phyloP scores from a whole-genome alignment of 805 yeast species.

The Kregervanrija pseudodelftensis region DNA sequence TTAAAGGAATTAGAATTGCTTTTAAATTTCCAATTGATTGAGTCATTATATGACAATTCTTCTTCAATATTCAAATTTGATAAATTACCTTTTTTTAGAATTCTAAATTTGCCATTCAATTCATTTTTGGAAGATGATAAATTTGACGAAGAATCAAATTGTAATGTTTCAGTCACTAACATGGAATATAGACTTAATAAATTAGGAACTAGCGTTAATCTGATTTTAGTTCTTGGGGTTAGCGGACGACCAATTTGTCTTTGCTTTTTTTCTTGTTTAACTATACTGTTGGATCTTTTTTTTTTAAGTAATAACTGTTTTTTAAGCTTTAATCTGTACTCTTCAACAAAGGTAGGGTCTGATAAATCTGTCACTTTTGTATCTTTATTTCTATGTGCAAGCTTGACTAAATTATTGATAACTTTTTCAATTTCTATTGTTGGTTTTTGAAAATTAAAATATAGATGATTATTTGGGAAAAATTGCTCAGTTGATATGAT shows the following conservation, averaged over 20 bases:
- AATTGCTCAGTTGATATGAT: too few relatives aligned
- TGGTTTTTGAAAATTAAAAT: slow-evolving; percentile 2
- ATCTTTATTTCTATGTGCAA: slow-evolving; percentile 9
- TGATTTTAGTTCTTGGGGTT: slow-evolving; percentile 44
- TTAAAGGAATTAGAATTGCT: background rate
- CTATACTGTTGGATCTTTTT: background rate
- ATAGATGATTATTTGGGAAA: background rate
- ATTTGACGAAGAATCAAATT: background rate
- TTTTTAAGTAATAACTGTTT: slow-evolving; percentile 3
- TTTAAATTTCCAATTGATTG: slow-evolving; percentile 10
- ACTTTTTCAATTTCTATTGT: background rate
- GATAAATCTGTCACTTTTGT: slow-evolving; percentile 3
- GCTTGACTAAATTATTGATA: slow-evolving; percentile 1
- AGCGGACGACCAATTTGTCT: slow-evolving; percentile 34
- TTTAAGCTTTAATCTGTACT: slow-evolving; percentile 1
- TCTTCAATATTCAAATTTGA: slow-evolving; percentile 1
- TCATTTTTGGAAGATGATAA: background rate
- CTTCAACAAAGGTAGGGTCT: slow-evolving; percentile 1
- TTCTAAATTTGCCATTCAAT: slow-evolving; percentile 2
- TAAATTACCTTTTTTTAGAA: slow-evolving; percentile 5
- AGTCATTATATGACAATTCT: slow-evolving; percentile 5
- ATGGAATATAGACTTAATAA: slow-evolving; percentile 37
- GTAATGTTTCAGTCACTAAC: slow-evolving; percentile 27
- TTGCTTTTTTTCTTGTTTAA: background rate
- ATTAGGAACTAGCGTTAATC: slow-evolving; percentile 40